Evolutionary conservation across 352 stramenopile genomes (phyloP).

Genomic region (Thraustochytrium striatum): DNA sequence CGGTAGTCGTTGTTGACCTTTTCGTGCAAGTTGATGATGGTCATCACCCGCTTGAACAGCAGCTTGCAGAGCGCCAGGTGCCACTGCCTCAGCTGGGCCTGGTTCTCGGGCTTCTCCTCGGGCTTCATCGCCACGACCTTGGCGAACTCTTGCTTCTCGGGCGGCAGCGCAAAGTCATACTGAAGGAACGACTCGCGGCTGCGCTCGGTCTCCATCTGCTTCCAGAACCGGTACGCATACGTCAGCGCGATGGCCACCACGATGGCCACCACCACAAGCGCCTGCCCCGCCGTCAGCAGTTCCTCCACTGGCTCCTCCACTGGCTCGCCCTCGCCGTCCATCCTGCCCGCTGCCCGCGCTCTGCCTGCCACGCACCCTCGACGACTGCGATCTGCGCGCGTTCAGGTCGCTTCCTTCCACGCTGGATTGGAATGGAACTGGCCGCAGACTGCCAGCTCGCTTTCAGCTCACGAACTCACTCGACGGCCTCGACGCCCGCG

Average conservation of each 20-base stretch:
- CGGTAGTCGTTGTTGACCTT: slow-evolving; percentile 28
- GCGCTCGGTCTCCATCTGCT: background rate
- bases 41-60: slow-evolving; percentile 29
- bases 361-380: too few species aligned
- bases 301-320: slow-evolving; percentile 4
- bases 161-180: slow-evolving; percentile 33
- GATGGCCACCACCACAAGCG: slow-evolving; percentile 15
- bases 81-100: slow-evolving; percentile 10
- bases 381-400: too few species aligned
- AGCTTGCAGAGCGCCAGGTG: background rate
- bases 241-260: slow-evolving; percentile 11
- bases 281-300: slow-evolving; percentile 38
- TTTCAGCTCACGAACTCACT: too few species aligned
- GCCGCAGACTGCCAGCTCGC: too few species aligned
- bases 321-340: background rate
- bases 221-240: slow-evolving; percentile 37
- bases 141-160: slow-evolving; percentile 7
- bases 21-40: slow-evolving; percentile 13
- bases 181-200: background rate
- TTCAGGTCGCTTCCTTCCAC: too few species aligned
- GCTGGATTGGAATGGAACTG: too few species aligned
- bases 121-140: slow-evolving; percentile 30
- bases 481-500: too few species aligned
- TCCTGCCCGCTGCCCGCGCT: too few species aligned
- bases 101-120: slow-evolving; percentile 28